Evolutionary conservation across 768 basidiomycete genomes (phyloP).

Genomic region (Hygrocybe coccinea): DNA sequence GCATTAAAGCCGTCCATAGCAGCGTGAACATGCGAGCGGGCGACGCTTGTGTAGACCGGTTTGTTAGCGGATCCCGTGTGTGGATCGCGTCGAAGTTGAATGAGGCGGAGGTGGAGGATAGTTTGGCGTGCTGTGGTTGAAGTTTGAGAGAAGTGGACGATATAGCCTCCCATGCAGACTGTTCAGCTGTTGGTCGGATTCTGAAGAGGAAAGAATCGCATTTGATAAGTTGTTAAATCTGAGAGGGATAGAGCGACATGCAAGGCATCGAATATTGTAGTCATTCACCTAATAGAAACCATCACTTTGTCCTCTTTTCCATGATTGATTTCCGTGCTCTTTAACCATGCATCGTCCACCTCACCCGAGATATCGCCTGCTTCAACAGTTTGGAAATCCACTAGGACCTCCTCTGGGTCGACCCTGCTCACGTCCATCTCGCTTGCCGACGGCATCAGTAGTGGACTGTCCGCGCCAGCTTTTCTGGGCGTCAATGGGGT

Average conservation of each 20-base stretch:
- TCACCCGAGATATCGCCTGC: conserved; percentile 63
- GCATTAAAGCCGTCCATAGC: conserved; percentile 98
- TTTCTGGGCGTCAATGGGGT: conserved; percentile 51
- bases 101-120: conserved; percentile 26
- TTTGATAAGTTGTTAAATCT: background rate
- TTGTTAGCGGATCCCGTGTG: conserved; percentile 76
- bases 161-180: conserved; percentile 54
- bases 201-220: conserved; percentile 31
- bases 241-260: no score
- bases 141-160: conserved; percentile 55
- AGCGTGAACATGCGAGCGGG: conserved; percentile 74
- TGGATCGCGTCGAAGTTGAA: conserved; percentile 75
- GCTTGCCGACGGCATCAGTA: conserved; percentile 44
- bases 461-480: conserved; percentile 45
- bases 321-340: conserved; percentile 47
- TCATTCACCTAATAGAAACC: conserved; percentile 70
- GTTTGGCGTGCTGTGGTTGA: conserved; percentile 50
- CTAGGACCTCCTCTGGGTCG: conserved; percentile 69
- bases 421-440: conserved; percentile 75
- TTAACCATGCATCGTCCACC: conserved; percentile 55
- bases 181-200: conserved; percentile 53
- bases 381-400: conserved; percentile 72
- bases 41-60: conserved; percentile 70
- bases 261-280: background rate
- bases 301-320: conserved; percentile 80